phyloP scores from a whole-genome alignment of 768 basidiomycete genomes.

The Termitomyces sp. region DNA sequence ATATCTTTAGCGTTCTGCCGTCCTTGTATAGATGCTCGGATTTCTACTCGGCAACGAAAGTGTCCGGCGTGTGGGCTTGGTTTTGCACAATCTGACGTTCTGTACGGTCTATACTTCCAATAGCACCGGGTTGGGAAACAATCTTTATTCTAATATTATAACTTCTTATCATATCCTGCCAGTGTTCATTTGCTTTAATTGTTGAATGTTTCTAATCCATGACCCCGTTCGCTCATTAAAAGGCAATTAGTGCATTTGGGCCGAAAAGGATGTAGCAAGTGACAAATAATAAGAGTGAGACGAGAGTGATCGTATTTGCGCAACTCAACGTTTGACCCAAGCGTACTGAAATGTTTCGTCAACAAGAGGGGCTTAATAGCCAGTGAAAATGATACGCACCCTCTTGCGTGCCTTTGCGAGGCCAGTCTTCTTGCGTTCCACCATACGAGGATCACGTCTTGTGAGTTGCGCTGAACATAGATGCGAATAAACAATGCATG shows the following conservation, averaged over 20 bases:
- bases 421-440: conserved; percentile 97
- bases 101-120: conserved; percentile 42
- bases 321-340: conserved; percentile 90
- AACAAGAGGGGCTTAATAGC: neutral
- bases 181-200: conserved; percentile 5
- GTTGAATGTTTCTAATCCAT: conserved; percentile 8
- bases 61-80: conserved; percentile 84
- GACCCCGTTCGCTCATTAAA: neutral
- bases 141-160: conserved; percentile 16
- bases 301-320: neutral
- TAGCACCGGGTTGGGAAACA: conserved; percentile 20
- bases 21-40: conserved; percentile 80
- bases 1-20: conserved; percentile 72
- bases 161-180: conserved; percentile 13
- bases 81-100: conserved; percentile 83
- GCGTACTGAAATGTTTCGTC: conserved; percentile 54
- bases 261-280: neutral
- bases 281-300: neutral
- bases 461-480: conserved; percentile 68
- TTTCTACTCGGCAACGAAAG: conserved; percentile 87
- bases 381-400: conserved; percentile 48
- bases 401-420: conserved; percentile 88
- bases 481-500: conserved; percentile 8
- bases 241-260: neutral
- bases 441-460: conserved; percentile 94